phyloP scores from a whole-genome alignment of 225 moss, liverwort and hornwort species.

The Straminergon stramineum region DNA sequence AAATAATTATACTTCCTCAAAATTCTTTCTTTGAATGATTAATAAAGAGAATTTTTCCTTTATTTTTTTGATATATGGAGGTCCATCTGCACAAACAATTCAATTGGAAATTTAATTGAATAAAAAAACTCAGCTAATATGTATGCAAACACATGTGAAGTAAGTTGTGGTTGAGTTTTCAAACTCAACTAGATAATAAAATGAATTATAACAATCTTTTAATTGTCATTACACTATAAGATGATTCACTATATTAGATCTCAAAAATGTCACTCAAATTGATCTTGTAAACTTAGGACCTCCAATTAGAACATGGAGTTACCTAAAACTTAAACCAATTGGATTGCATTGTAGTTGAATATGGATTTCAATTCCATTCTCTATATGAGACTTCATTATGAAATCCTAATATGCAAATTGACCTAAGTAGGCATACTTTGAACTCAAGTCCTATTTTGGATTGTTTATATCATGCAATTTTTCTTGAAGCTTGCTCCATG shows the following conservation, averaged over 20 bases:
- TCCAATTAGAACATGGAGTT: not conserved
- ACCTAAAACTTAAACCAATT: not conserved
- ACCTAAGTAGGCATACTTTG: not conserved
- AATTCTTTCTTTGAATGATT: too few species aligned
- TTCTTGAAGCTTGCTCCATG: not conserved
- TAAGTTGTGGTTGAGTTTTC: not conserved
- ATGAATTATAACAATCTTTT: accelerated
- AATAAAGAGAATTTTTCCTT: accelerated
- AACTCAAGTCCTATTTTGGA: not conserved
- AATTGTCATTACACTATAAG: too few species aligned
- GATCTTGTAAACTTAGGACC: not conserved
- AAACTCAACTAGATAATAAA: not conserved
- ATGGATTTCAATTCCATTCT: accelerated
- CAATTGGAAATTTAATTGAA: not conserved
- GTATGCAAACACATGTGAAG: not conserved
- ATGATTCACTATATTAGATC: not conserved
- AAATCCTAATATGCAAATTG: too few species aligned
- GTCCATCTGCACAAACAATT: accelerated
- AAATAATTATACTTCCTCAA: accelerated
- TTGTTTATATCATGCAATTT: not conserved
- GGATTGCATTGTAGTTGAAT: accelerated
- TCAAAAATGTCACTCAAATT: not conserved
- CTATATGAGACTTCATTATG: not conserved
- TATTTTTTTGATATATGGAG: too few species aligned
- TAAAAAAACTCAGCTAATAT: not conserved